Conservation (phyloP, 2,329 filamentous ascomycete species). For the Elsinoe fawcettii region DNA sequence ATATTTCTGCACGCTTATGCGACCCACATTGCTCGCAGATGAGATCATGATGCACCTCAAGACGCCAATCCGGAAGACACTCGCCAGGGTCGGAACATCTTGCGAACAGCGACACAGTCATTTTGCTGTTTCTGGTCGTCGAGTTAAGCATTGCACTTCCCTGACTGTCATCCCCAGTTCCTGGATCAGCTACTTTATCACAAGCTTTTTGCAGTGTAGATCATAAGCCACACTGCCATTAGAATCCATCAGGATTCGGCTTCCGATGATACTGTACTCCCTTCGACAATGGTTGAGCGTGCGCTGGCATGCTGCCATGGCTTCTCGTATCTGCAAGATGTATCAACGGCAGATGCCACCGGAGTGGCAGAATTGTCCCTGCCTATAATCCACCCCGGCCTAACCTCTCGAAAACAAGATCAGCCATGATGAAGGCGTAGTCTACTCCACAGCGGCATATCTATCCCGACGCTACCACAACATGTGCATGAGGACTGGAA, state of each 20-base stretch:
- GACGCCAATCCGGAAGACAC: slow-evolving; percentile 1
- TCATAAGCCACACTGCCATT: background rate
- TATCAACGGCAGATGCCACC: background rate
- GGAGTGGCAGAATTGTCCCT: background rate
- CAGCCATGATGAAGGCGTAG: background rate
- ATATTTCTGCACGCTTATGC: slow-evolving; percentile 10
- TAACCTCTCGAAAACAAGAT: background rate
- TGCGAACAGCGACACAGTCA: background rate
- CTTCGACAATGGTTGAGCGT: background rate
- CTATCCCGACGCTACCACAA: background rate
- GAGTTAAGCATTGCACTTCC: background rate
- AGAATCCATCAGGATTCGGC: background rate
- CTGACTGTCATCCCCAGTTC: background rate
- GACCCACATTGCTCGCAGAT: slow-evolving; percentile 8
- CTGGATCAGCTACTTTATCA: background rate
- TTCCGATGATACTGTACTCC: background rate
- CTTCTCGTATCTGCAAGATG: background rate
- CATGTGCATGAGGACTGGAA: background rate
- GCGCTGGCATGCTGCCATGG: slow-evolving; percentile 2
- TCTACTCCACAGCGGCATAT: slow-evolving; percentile 3
- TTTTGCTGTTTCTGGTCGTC: background rate
- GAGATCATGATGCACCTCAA: slow-evolving; percentile 11
- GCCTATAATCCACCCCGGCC: background rate
- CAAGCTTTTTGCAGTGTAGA: slow-evolving; percentile 7
- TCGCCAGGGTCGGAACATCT: background rate